Evolutionary conservation across 768 basidiomycete species (phyloP).

Genomic region (Calocera cornea): DNA sequence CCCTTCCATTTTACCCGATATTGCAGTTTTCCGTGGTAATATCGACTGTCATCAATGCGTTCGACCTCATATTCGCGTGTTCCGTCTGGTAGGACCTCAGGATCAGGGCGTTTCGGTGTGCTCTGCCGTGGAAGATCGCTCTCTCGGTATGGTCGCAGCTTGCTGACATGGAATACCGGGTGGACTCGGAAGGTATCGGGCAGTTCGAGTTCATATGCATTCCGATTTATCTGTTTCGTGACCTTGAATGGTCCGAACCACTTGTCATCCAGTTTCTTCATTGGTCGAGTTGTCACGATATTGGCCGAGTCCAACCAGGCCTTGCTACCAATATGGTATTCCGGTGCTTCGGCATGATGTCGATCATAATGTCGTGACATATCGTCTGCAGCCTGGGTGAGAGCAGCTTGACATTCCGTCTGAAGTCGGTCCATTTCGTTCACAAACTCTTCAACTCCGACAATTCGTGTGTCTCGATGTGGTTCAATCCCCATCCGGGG

Average conservation of each 20-base stretch:
- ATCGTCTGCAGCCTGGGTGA: slow-evolving; percentile 2
- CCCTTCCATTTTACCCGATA: neutral
- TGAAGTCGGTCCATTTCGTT: neutral
- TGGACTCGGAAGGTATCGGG: neutral
- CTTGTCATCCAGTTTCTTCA: too few relatives aligned
- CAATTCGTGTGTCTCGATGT: neutral
- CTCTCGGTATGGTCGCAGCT: neutral
- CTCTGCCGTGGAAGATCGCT: neutral
- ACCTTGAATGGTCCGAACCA: slow-evolving; percentile 9
- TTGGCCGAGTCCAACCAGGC: slow-evolving; percentile 11
- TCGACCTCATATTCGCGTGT: neutral
- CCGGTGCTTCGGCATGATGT: slow-evolving; percentile 4
- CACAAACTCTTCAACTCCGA: slow-evolving; percentile 1
- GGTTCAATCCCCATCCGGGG: neutral
- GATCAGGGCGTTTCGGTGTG: neutral
- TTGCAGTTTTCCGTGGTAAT: neutral
- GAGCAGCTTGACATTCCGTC: neutral
- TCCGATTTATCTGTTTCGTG: neutral
- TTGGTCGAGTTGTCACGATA: slow-evolving; percentile 9
- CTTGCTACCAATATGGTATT: slow-evolving; percentile 4
- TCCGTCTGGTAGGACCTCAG: neutral
- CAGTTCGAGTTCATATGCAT: slow-evolving; percentile 6
- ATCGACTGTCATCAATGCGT: neutral
- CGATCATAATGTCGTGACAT: neutral
- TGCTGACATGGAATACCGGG: too few relatives aligned